Conservation (phyloP, 106 monocot genomes). For the Amphibolis antarctica region DNA sequence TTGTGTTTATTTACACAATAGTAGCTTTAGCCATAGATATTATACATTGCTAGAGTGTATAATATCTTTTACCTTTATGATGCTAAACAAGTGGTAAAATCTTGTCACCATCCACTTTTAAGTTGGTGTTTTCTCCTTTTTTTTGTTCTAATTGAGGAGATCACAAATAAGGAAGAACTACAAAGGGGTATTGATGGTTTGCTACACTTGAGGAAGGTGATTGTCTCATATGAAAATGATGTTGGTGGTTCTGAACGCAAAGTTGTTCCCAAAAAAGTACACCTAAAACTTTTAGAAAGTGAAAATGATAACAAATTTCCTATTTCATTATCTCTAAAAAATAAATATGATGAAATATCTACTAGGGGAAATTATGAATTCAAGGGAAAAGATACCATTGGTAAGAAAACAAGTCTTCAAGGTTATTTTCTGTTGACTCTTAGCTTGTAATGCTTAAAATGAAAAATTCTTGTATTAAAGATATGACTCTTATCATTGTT, state of each 20-base stretch:
- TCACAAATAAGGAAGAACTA: slow-evolving; percentile 55
- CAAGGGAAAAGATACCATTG: slow-evolving; percentile 24
- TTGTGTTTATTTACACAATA: too few species aligned
- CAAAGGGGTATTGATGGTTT: slow-evolving; percentile 14
- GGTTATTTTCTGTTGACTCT: not conserved
- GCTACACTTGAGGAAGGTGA: slow-evolving; percentile 29
- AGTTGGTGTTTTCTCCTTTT: not conserved
- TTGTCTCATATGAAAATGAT: slow-evolving; percentile 35
- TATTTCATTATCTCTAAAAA: slow-evolving; percentile 24
- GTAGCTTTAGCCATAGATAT: too few species aligned
- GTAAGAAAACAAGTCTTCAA: not conserved
- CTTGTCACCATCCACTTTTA: not conserved
- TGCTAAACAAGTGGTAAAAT: not conserved
- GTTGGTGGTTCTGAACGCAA: slow-evolving; percentile 20
- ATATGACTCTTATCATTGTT: too few species aligned
- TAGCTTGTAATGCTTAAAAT: not conserved
- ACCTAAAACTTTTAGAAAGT: slow-evolving; percentile 32
- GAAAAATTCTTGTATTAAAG: not conserved
- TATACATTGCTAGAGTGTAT: too few species aligned
- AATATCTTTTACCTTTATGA: not conserved
- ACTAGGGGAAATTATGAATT: slow-evolving; percentile 4
- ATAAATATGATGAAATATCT: slow-evolving; percentile 13
- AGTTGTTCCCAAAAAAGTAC: slow-evolving; percentile 26
- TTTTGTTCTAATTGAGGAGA: slow-evolving; percentile 85
- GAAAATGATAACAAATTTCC: slow-evolving; percentile 98